Evolutionary conservation across 164 flowering plant species (phyloP).

Genomic region (Aristolochia contorta): DNA sequence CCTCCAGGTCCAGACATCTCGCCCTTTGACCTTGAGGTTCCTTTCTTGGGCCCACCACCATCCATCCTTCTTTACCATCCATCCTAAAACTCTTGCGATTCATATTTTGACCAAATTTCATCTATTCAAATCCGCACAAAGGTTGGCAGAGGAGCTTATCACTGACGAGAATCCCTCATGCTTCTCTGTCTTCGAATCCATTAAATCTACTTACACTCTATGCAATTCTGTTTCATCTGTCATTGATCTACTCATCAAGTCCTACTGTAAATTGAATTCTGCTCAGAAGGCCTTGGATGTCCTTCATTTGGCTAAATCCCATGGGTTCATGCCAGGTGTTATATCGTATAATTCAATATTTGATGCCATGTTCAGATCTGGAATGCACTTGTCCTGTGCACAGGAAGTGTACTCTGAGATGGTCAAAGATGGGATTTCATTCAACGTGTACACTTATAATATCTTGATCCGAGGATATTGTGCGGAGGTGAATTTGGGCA

Average conservation of each 20-base stretch:
- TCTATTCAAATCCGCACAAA: conserved; percentile 57
- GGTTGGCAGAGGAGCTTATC: conserved; percentile 42
- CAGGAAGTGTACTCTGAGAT: conserved; percentile 43
- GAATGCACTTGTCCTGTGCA: conserved; percentile 19
- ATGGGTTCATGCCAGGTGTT: conserved; percentile 78
- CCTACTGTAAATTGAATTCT: conserved; percentile 41
- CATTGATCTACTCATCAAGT: conserved; percentile 67
- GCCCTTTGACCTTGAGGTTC: conserved; percentile 42
- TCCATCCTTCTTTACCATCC: conserved; percentile 38
- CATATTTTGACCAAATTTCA: conserved; percentile 71
- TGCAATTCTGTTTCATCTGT: conserved; percentile 54
- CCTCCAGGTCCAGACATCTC: conserved; percentile 44
- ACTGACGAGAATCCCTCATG: conserved; percentile 15
- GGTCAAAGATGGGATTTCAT: conserved; percentile 37
- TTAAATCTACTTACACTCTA: conserved; percentile 41
- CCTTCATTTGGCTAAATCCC: conserved; percentile 34
- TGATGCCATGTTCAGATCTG: conserved; percentile 39
- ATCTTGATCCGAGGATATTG: conserved; percentile 69
- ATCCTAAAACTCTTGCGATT: conserved; percentile 44
- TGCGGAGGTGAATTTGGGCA: conserved; percentile 34
- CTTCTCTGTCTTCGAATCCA: conserved; percentile 31
- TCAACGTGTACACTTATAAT: conserved; percentile 71
- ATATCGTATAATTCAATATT: conserved; percentile 68
- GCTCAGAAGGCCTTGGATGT: conserved; percentile 38
- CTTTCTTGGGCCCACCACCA: conserved; percentile 45